phyloP scores from a whole-genome alignment of 192 early-diverging fungal genomes.

The Pecoramyces ruminantium region DNA sequence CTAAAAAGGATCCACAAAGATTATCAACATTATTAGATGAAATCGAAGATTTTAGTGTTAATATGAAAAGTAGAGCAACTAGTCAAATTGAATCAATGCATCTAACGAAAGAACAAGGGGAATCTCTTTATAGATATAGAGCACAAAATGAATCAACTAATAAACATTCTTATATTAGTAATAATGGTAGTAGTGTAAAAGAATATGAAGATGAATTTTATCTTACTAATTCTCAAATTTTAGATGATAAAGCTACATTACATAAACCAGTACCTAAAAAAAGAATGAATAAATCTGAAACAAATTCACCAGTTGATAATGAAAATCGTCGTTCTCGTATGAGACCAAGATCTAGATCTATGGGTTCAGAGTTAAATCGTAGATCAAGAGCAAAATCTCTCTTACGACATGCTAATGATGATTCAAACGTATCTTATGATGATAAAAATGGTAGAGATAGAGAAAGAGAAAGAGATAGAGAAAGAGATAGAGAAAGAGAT shows the following conservation, averaged over 20 bases:
- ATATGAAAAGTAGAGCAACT: background rate
- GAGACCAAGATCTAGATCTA: background rate
- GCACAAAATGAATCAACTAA: background rate
- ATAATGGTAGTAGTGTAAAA: background rate
- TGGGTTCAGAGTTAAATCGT: background rate
- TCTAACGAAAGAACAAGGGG: background rate
- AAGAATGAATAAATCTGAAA: background rate
- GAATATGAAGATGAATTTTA: background rate
- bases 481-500: background rate
- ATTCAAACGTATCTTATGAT: background rate
- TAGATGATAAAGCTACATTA: background rate
- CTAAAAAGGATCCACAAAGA: background rate
- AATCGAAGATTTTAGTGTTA: background rate
- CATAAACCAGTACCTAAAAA: background rate
- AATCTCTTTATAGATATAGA: background rate
- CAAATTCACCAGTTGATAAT: background rate
- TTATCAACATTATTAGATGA: background rate
- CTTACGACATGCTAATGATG: background rate
- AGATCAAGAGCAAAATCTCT: background rate
- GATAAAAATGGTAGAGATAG: background rate
- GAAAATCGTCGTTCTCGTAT: background rate
- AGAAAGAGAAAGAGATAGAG: background rate
- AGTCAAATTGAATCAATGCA: background rate
- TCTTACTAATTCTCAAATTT: background rate
- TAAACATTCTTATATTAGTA: background rate